phyloP scores from a whole-genome alignment of 2,329 filamentous ascomycete genomes.

The Byssothecium circinans region DNA sequence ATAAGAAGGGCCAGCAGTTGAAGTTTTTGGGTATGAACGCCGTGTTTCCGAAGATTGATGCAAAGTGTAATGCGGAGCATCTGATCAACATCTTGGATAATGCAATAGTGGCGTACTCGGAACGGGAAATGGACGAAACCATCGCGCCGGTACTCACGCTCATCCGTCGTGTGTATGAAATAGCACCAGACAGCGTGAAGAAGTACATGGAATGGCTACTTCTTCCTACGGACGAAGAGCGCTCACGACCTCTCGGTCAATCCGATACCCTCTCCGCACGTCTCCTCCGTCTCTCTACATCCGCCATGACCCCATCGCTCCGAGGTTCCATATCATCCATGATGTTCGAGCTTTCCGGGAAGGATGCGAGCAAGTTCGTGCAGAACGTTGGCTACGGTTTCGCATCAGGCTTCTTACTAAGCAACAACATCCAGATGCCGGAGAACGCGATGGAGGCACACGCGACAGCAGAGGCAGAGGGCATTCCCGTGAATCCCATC shows the following conservation, averaged over 20 bases:
- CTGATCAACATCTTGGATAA: conserved; percentile 71
- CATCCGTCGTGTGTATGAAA: conserved; percentile 69
- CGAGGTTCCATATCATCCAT: conserved; percentile 75
- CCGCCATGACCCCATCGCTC: conserved; percentile 69
- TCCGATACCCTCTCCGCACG: conserved; percentile 73
- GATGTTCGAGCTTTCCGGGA: conserved; percentile 84
- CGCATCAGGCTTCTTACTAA: conserved; percentile 85
- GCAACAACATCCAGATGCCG: conserved; percentile 78
- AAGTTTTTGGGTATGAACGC: conserved; percentile 51
- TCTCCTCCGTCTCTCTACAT: conserved; percentile 76
- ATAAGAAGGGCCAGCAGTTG: conserved; percentile 47
- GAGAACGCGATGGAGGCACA: conserved; percentile 63
- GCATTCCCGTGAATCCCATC: conserved; percentile 70
- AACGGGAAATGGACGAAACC: conserved; percentile 70
- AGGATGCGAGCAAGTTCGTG: conserved; percentile 77
- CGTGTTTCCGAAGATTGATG: conserved; percentile 67
- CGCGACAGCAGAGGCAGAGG: conserved; percentile 38
- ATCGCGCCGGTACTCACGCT: conserved; percentile 75
- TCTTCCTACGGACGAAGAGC: conserved; percentile 75
- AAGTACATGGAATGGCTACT: conserved; percentile 66
- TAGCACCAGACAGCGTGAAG: conserved; percentile 65
- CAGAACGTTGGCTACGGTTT: conserved; percentile 94
- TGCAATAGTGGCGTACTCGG: conserved; percentile 64
- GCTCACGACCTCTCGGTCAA: conserved; percentile 74
- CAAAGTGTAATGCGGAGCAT: conserved; percentile 62